A percentile compares a stretch with the other conserved stretches of the same genome.
These are phyloP conservation scores for Podila minutissima DNA, from an alignment of 192 early-diverging fungal species.

Conservation along the genomic window DNA sequence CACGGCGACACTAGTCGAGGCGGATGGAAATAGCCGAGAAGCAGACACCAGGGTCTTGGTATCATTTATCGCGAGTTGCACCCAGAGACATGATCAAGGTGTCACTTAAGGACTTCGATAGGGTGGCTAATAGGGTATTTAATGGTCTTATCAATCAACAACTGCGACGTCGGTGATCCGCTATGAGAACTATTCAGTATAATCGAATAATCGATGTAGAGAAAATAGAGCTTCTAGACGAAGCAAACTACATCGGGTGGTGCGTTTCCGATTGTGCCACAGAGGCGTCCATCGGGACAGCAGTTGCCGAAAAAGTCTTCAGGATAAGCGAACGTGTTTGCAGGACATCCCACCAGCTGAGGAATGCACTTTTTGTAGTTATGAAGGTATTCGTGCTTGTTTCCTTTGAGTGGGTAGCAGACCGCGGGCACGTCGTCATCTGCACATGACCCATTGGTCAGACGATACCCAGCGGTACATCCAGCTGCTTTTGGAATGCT, in stretches of 20 bases:
- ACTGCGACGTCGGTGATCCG: too few relatives aligned
- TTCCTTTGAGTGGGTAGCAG: slow-evolving; percentile 1
- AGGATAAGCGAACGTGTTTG: slow-evolving; percentile 4
- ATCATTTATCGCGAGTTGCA: too few relatives aligned
- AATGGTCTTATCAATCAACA: too few relatives aligned
- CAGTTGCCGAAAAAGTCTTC: slow-evolving; percentile 3
- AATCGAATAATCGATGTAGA: too few relatives aligned
- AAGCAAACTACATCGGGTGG: background rate
- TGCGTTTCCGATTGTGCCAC: background rate
- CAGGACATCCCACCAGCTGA: background rate
- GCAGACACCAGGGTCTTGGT: too few relatives aligned
- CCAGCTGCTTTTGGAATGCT: slow-evolving; percentile 4
- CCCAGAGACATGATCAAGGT: too few relatives aligned
- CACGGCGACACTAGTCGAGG: too few relatives aligned
- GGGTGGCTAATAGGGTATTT: too few relatives aligned
- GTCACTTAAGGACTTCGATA: too few relatives aligned
- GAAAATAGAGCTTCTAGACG: too few relatives aligned
- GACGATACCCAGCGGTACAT: slow-evolving; percentile 4
- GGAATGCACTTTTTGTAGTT: slow-evolving; percentile 4
- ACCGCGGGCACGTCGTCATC: background rate
- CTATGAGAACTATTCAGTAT: too few relatives aligned
- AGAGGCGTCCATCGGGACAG: background rate
- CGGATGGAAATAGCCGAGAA: too few relatives aligned
- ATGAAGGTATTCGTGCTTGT: background rate
- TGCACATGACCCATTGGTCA: background rate